These are phyloP conservation scores for Spencermartinsiella ligniputridi DNA, from an alignment of 1,139 yeast genomes.

Conservation along the genomic window DNA sequence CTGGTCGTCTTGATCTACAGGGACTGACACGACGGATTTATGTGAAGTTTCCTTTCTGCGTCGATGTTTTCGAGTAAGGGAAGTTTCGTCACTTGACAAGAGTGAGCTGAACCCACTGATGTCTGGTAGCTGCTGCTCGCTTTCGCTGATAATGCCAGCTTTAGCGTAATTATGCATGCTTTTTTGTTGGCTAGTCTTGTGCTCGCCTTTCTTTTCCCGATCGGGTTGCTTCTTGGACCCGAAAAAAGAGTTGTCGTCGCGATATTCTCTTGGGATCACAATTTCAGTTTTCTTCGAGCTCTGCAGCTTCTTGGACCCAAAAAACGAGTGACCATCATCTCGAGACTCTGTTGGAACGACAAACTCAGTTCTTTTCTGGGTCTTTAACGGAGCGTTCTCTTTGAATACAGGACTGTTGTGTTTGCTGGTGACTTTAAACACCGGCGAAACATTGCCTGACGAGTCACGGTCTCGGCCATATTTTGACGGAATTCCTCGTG, in stretches of 20 bases:
- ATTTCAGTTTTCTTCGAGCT: constrained; percentile 13
- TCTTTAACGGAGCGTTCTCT: neutral
- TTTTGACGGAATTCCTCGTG: neutral
- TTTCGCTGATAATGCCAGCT: neutral
- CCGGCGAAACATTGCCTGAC: neutral
- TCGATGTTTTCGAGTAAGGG: constrained; percentile 7
- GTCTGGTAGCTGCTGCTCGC: constrained; percentile 19
- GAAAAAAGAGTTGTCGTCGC: constrained; percentile 24
- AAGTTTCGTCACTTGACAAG: constrained; percentile 21
- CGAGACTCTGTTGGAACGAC: constrained; percentile 20
- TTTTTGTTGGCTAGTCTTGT: constrained; percentile 3
- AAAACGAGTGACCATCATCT: neutral
- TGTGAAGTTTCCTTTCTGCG: constrained; percentile 16
- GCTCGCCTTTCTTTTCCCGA: constrained; percentile 5
- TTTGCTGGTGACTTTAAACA: neutral
- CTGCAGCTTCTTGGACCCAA: constrained; percentile 5
- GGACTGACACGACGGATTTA: constrained; percentile 26
- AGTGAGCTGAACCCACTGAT: constrained; percentile 26
- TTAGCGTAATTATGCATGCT: neutral
- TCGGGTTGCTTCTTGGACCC: neutral
- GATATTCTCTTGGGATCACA: constrained; percentile 23
- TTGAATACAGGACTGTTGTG: constrained; percentile 4
- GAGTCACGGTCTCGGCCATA: neutral
- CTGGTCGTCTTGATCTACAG: constrained; percentile 26
- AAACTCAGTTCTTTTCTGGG: constrained; percentile 12